A percentile compares a stretch with the other conserved stretches of the same genome.
Evolutionary conservation across 805 yeast species (phyloP).

Genomic region (Candida maris): DNA sequence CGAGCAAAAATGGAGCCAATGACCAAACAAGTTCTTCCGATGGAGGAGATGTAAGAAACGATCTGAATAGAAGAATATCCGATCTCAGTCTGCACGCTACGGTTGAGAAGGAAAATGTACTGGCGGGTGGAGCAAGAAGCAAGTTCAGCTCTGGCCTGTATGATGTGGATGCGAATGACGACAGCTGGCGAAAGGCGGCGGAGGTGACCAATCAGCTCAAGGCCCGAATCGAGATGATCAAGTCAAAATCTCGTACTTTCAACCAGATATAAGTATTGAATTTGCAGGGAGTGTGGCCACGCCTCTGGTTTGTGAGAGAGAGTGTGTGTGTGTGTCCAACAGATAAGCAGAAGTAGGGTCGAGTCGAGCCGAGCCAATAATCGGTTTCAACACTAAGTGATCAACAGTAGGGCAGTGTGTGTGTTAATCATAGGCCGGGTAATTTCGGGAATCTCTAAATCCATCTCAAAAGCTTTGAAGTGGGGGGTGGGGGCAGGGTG

Average conservation of each 20-base stretch:
- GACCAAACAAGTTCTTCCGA: neutral
- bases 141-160: constrained; percentile 23
- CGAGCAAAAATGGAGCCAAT: neutral
- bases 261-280: constrained; percentile 16
- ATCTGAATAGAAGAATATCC: constrained; percentile 31
- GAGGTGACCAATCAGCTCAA: constrained; percentile 83
- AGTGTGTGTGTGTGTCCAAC: no score
- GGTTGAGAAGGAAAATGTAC: constrained; percentile 23
- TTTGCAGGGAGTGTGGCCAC: neutral
- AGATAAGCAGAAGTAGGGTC: no score
- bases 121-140: constrained; percentile 18
- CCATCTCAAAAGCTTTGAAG: no score
- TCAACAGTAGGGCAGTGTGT: no score
- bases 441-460: no score
- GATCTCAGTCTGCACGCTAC: constrained; percentile 30
- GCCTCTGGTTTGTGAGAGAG: no score
- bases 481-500: no score
- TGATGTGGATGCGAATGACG: constrained; percentile 48
- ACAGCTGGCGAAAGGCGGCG: constrained; percentile 85
- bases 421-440: no score
- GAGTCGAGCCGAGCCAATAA: no score
- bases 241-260: constrained; percentile 45
- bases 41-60: constrained; percentile 12
- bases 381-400: no score
- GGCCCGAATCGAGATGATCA: constrained; percentile 87